Conservation (phyloP, 768 basidiomycete species). For the Lactifluus rugatus region DNA sequence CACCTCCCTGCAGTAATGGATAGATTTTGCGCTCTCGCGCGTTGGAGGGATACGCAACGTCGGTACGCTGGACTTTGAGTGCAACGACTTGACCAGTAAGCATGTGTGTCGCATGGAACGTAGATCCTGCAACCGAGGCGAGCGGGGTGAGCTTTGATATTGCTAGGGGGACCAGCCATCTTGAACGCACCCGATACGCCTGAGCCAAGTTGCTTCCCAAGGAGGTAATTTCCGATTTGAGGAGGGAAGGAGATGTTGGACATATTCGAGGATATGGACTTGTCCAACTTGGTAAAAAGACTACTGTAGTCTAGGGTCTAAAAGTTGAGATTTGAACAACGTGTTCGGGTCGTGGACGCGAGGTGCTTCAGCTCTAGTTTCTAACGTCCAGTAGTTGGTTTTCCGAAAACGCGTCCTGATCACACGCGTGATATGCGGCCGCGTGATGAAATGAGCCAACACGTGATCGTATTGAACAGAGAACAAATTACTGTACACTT, state of each 20-base stretch:
- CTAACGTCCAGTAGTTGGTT: neutral
- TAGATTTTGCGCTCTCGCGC: constrained; percentile 60
- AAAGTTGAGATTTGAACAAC: neutral
- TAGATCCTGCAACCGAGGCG: constrained; percentile 52
- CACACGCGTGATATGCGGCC: neutral
- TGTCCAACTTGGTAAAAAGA: neutral
- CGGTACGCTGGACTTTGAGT: constrained; percentile 58
- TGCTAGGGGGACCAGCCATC: neutral
- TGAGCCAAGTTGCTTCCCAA: constrained; percentile 52
- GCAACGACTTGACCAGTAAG: constrained; percentile 53
- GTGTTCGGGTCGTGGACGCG: neutral
- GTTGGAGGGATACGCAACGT: constrained; percentile 72
- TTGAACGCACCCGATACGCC: constrained; percentile 56
- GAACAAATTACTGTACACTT: no score
- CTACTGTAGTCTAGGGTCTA: neutral
- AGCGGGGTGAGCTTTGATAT: neutral
- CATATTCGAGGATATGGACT: neutral
- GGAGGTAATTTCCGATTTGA: constrained; percentile 49
- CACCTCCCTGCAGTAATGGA: constrained; percentile 58
- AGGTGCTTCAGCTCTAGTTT: neutral
- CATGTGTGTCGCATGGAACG: constrained; percentile 52
- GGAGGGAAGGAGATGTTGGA: constrained; percentile 23
- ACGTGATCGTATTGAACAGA: neutral
- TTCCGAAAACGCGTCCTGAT: neutral
- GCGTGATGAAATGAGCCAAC: neutral